Conservation (phyloP, 805 yeast genomes). For the Myxozyma lipomycoides region DNA sequence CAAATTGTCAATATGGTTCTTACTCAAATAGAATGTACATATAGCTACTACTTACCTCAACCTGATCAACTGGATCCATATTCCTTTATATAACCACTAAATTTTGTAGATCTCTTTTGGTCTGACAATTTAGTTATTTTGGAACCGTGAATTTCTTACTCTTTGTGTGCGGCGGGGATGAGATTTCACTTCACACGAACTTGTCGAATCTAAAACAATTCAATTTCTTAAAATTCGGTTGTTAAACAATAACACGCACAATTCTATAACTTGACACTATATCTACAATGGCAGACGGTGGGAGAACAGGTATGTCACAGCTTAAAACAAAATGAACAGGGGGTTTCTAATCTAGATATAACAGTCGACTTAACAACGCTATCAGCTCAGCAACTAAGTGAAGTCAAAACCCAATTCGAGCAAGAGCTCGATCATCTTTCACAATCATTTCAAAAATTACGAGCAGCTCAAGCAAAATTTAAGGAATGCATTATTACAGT, state of each 20-base stretch:
- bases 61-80: slow-evolving; percentile 17
- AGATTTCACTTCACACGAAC: background rate
- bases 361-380: slow-evolving; percentile 64
- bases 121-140: background rate
- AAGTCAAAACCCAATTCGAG: slow-evolving; percentile 77
- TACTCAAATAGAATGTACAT: background rate
- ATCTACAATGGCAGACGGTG: background rate
- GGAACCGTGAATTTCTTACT: background rate
- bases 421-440: slow-evolving; percentile 82
- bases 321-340: too few species aligned
- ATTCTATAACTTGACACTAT: too few species aligned
- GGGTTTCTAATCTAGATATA: background rate
- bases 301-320: background rate
- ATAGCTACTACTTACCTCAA: slow-evolving; percentile 11
- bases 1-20: background rate
- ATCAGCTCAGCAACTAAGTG: slow-evolving; percentile 77
- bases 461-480: slow-evolving; percentile 76
- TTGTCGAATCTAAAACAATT: too few species aligned
- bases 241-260: too few species aligned
- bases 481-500: slow-evolving; percentile 75
- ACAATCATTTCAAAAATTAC: slow-evolving; percentile 76
- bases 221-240: too few species aligned
- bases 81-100: background rate
- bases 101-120: background rate
- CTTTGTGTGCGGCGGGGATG: background rate